Evolutionary conservation across 805 yeast species (phyloP).

Genomic region (Brettanomyces naardenensis): DNA sequence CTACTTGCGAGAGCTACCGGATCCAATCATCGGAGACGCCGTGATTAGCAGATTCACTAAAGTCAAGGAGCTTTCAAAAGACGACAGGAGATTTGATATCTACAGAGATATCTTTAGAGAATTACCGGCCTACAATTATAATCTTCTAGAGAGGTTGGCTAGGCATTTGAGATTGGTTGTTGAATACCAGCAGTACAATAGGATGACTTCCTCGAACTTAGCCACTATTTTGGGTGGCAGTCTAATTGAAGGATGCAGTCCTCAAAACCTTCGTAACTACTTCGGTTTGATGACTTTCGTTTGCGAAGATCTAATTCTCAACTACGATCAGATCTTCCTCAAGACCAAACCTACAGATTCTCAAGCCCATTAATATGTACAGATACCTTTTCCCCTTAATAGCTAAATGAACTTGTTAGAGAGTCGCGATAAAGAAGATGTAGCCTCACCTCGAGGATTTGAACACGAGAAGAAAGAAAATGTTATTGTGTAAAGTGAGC

Average conservation of each 20-base stretch:
- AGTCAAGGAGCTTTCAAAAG: constrained; percentile 20
- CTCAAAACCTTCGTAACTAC: constrained; percentile 36
- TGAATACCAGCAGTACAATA: constrained; percentile 57
- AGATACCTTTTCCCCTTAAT: too few relatives aligned
- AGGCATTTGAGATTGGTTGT: constrained; percentile 66
- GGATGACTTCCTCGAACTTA: constrained; percentile 83
- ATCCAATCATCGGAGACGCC: constrained; percentile 64
- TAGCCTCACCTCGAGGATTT: too few relatives aligned
- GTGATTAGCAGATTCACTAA: constrained; percentile 51
- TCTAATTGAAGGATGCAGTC: constrained; percentile 45
- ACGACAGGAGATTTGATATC: constrained; percentile 17
- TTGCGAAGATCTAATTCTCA: constrained; percentile 40
- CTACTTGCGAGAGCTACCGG: constrained; percentile 80
- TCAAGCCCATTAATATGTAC: too few relatives aligned
- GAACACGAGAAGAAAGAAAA: too few relatives aligned
- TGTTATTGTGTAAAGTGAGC: too few relatives aligned
- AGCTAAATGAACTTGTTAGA: too few relatives aligned
- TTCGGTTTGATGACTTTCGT: constrained; percentile 50
- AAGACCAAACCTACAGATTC: not conserved
- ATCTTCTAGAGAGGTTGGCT: constrained; percentile 57
- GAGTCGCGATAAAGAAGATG: too few relatives aligned
- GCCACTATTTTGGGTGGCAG: constrained; percentile 82
- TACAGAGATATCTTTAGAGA: constrained; percentile 20
- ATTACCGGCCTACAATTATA: constrained; percentile 62
- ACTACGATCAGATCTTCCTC: constrained; percentile 33